Percentiles rank a stretch among this genome's conserved stretches.
Evolutionary conservation across 108 stramenopile genomes (phyloP).

Genomic region (Cyclotella sp.): DNA sequence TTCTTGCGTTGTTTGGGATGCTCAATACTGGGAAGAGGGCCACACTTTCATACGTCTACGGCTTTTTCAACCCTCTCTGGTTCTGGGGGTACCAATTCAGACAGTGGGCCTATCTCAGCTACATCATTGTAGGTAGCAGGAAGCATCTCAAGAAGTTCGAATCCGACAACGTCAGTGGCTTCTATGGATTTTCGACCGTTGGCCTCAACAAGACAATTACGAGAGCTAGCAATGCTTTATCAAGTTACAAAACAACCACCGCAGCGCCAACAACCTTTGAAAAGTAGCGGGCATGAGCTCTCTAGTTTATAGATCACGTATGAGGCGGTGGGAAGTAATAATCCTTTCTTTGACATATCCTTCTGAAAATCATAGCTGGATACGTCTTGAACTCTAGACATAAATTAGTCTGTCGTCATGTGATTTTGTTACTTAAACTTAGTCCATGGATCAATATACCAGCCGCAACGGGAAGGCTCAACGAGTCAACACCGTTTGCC

Average conservation of each 20-base stretch:
- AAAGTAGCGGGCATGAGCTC: not conserved
- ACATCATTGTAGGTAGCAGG: conserved; percentile 46
- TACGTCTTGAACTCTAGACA: no score
- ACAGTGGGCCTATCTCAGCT: conserved; percentile 46
- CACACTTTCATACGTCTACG: conserved; percentile 30
- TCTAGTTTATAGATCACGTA: not conserved
- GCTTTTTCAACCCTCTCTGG: conserved; percentile 28
- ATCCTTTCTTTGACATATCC: no score
- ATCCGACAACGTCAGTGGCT: conserved; percentile 28
- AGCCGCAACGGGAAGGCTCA: conserved; percentile 72
- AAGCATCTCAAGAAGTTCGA: conserved; percentile 52
- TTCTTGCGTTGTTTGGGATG: conserved; percentile 43
- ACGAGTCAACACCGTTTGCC: conserved; percentile 68
- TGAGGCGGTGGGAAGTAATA: not conserved
- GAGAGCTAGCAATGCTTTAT: not conserved
- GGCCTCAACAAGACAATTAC: conserved; percentile 43
- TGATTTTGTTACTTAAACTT: not conserved
- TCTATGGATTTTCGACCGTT: conserved; percentile 52
- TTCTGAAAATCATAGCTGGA: no score
- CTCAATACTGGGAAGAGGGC: conserved; percentile 6
- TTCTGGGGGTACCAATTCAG: conserved; percentile 29
- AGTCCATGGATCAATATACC: conserved; percentile 81
- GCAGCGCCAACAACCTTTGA: conserved; percentile 17
- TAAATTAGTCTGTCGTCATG: not conserved
- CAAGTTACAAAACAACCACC: not conserved